Percentiles rank a stretch among this genome's conserved stretches.
Conservation (phyloP, 176 grass and related monocot species). For the Eleusine coracana region DNA sequence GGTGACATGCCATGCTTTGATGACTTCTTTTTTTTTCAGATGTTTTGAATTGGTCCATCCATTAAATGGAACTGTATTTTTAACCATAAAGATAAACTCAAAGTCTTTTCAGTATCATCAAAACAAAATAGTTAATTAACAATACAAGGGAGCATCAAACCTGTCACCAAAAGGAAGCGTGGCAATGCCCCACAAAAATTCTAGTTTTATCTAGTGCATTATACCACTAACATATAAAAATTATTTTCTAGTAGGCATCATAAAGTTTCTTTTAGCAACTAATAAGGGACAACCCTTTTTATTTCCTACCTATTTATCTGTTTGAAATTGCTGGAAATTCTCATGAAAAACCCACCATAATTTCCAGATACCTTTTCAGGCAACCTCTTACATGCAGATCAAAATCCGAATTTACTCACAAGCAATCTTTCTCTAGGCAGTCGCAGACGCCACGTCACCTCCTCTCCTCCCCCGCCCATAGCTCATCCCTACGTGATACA, state of each 20-base stretch:
- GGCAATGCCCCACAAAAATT: no score
- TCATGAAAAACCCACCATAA: not conserved
- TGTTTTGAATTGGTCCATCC: no score
- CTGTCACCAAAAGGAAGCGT: no score
- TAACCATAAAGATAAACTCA: no score
- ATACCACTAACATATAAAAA: not conserved
- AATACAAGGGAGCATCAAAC: no score
- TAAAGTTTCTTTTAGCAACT: not conserved
- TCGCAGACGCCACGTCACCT: conserved; percentile 37
- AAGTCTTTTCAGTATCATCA: no score
- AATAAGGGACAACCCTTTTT: no score
- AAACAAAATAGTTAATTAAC: no score
- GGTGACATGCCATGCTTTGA: no score
- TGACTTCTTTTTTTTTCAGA: no score
- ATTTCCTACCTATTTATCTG: not conserved
- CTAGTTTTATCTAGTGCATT: not conserved
- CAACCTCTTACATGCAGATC: not conserved
- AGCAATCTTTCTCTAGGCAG: conserved; percentile 19
- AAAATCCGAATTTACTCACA: not conserved
- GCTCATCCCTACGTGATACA: conserved; percentile 4
- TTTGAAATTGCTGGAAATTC: not conserved
- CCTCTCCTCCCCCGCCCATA: not conserved
- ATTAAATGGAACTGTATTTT: no score
- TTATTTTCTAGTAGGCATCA: not conserved
- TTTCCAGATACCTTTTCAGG: not conserved